Base-by-base conservation (phyloP, 192 early-diverging fungal genomes). In the Irineochytrium annulatum region DNA sequence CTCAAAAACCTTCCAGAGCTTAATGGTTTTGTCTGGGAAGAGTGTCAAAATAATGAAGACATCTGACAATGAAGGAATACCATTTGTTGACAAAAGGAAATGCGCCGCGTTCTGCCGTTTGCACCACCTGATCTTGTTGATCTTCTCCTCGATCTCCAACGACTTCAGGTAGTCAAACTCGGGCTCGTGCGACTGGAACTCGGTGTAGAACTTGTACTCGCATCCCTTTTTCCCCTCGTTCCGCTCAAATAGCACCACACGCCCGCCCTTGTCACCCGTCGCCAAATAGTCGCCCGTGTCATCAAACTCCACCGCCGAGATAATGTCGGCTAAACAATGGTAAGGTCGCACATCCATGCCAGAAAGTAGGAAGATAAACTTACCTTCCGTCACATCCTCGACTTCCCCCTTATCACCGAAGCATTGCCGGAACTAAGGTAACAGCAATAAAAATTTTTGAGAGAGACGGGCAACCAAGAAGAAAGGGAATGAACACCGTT, bases 71-170 rank as follows among this genome's bases (percentile, higher is more conserved):
- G 53, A 55, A 37, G 19, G 8, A 13, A 3, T 73, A 91, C 90
- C 91, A 73, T 98, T 98, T 35, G 95, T 98, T 3, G 95, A 95
- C 46, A 98, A 80, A 72, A 98, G 76, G 73, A 94, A 98, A 69
- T 95, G 94, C 16, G 93, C 91, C 41, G 92, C 85, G 76, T 97
- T 97, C 76, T 94, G 92, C 34, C 91, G 83, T 70, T 87, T 89
- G 81, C 93, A 94, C 95, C 95, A 98, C 73, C 95, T 86, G 74
- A 98, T 98, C 71, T 97, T 93, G 80, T 98, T 98, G 76, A 98
- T 97, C 70, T 98, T 98, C 69, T 98, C 95, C 71, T 98, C 95
- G 57, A 98, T 98, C 75, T 98, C 95, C 64, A 98, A 82, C 79
- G 90, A 93, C 83, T 98, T 98, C 55, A 98, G 81, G 67, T 98